Evolutionary conservation across 2,329 filamentous ascomycete genomes (phyloP).

Genomic region (Mariannaea sp.): DNA sequence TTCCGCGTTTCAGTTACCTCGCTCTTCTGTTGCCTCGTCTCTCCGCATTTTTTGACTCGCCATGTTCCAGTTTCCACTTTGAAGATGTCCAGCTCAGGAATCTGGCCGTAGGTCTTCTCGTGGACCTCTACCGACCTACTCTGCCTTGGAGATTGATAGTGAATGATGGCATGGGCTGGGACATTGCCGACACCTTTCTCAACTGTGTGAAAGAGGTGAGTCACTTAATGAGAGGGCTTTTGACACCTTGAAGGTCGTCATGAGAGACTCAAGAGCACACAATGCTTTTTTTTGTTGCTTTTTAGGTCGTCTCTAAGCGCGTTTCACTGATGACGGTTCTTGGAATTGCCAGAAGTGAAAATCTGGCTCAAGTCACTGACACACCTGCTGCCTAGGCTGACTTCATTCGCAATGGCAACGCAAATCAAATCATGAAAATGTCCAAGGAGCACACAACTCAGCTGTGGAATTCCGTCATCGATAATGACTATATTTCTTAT

Average conservation of each 20-base stretch:
- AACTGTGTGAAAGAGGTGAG: conserved; percentile 67
- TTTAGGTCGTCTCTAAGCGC: no score
- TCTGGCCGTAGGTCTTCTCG: conserved; percentile 58
- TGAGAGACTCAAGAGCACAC: no score
- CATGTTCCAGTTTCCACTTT: conserved; percentile 64
- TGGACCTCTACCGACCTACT: conserved; percentile 60
- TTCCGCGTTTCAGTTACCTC: conserved; percentile 65
- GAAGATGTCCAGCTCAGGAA: conserved; percentile 59
- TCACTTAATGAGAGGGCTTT: conserved; percentile 1
- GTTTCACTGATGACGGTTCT: no score
- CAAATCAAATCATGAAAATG: conserved; percentile 87
- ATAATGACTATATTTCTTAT: conserved; percentile 76
- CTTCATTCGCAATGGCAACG: conserved; percentile 84
- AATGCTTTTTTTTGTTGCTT: not conserved
- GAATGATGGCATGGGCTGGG: conserved; percentile 60
- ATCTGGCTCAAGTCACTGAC: not conserved
- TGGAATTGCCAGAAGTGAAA: no score
- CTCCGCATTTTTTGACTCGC: conserved; percentile 55
- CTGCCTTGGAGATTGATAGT: conserved; percentile 62
- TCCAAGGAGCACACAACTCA: conserved; percentile 82
- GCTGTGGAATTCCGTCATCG: conserved; percentile 79
- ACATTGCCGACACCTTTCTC: conserved; percentile 66
- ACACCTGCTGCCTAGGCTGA: conserved; percentile 62
- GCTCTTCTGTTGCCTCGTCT: conserved; percentile 61
- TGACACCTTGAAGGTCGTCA: no score